A percentile compares a stretch with the other conserved stretches of the same genome.
These are phyloP conservation scores for Penicillium pulvis DNA, from an alignment of 495 filamentous ascomycete species.

Conservation along the genomic window DNA sequence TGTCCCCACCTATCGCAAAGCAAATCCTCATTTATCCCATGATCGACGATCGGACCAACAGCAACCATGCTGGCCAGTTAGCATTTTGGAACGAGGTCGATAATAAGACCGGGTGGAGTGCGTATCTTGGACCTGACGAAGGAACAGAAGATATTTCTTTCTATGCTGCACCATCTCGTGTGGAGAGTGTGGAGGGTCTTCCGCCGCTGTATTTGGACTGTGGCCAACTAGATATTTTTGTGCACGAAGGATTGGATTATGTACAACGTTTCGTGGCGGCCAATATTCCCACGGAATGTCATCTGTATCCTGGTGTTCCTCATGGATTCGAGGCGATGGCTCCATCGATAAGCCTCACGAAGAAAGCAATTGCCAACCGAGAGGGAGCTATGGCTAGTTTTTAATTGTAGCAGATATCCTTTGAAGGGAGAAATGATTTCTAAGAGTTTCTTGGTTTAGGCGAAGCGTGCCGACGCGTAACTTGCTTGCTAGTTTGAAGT, in stretches of 20 bases:
- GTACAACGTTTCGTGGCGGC: slow-evolving; percentile 20
- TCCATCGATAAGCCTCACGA: slow-evolving; percentile 1
- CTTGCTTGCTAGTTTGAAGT: too few relatives aligned
- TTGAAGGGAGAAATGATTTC: background rate
- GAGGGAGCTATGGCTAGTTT: slow-evolving; percentile 16
- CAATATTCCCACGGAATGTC: slow-evolving; percentile 27
- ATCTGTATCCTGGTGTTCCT: slow-evolving; percentile 32
- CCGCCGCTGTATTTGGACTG: slow-evolving; percentile 32
- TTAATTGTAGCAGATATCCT: background rate
- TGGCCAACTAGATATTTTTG: slow-evolving; percentile 30
- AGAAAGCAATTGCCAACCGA: slow-evolving; percentile 12
- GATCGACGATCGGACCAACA: slow-evolving; percentile 41
- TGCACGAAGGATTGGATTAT: slow-evolving; percentile 27
- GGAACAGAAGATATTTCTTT: slow-evolving; percentile 18
- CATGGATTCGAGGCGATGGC: slow-evolving; percentile 33
- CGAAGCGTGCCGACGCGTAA: background rate
- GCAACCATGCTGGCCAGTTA: slow-evolving; percentile 14
- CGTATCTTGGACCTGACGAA: slow-evolving; percentile 26
- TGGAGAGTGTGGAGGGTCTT: slow-evolving; percentile 22
- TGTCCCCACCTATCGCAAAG: slow-evolving; percentile 41
- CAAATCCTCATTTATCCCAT: slow-evolving; percentile 55
- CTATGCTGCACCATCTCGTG: slow-evolving; percentile 31
- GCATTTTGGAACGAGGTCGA: slow-evolving; percentile 21
- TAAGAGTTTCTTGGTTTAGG: background rate
- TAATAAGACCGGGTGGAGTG: slow-evolving; percentile 35